These are phyloP conservation scores for Xylariales sp. DNA, from an alignment of 2,329 filamentous ascomycete genomes.

Conservation along the genomic window DNA sequence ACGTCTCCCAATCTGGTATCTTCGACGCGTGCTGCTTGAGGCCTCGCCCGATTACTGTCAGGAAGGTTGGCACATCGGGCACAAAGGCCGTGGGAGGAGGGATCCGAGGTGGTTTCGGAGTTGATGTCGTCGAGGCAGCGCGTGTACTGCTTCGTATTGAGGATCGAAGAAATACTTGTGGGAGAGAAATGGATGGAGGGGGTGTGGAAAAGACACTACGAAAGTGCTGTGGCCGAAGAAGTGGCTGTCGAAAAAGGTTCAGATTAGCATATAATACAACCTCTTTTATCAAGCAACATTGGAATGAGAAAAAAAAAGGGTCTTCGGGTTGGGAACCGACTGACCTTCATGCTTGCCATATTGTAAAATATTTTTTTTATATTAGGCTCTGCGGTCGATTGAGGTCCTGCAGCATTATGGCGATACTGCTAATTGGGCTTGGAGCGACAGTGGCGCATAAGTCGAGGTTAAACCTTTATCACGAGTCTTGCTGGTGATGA, in stretches of 20 bases:
- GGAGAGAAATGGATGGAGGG: conserved; percentile 2
- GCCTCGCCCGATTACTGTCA: conserved; percentile 89
- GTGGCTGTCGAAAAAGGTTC: conserved; percentile 38
- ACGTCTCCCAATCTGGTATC: conserved; percentile 88
- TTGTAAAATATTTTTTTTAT: conserved; percentile 22
- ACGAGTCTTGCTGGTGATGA: conserved; percentile 22
- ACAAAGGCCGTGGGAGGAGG: conserved; percentile 86
- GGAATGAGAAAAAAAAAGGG: not conserved
- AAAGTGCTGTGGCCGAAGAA: conserved; percentile 47
- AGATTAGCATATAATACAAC: conserved; percentile 9
- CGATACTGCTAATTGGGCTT: not conserved
- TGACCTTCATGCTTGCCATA: conserved; percentile 47
- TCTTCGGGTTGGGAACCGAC: conserved; percentile 6
- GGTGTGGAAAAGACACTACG: conserved; percentile 39
- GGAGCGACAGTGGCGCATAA: not conserved
- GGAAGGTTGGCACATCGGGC: conserved; percentile 85
- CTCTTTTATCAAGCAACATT: not conserved
- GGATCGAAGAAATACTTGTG: conserved; percentile 24
- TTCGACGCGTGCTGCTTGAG: conserved; percentile 86
- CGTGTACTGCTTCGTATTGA: conserved; percentile 30
- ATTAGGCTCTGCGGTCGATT: not conserved
- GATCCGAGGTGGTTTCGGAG: conserved; percentile 47
- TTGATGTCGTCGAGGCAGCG: conserved; percentile 29
- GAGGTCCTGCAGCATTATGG: conserved; percentile 20
- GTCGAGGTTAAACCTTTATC: conserved; percentile 22